Base-by-base conservation (phyloP, 441 rosid species). In the Populus hybrid region DNA sequence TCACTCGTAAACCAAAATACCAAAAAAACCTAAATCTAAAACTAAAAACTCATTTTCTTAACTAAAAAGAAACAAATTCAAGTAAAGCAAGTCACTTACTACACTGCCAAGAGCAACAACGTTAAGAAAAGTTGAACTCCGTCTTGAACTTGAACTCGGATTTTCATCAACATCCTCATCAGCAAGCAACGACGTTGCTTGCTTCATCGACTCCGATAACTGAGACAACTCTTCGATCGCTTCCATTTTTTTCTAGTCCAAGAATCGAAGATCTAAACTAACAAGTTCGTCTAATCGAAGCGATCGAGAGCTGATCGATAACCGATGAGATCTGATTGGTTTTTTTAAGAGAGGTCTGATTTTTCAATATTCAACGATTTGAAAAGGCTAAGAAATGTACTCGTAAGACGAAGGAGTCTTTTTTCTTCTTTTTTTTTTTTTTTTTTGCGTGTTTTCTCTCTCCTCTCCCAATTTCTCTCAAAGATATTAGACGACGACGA, bases 71-170 rank as follows among this genome's bases (percentile, higher is more conserved):
- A 28, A 28, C 30, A 28, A 28, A 28, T 28, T 28, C 30, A 28
- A 28, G 30, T 28, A 28, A 28, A 28, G 30, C 30, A 28, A 28
- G 30, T 28, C 30, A 28, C 30, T 28, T 28, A 28, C 30, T 77
- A 95, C 90, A 88, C 86, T 91, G 84, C 98, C 98, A 12, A 95
- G 83, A 46, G 90, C 92, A 67, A 93, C 88, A 46, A 89, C 97
- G 79, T 91, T 93, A 14, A 95, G 91, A 75, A 91, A 93, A 80
- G 92, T 86, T 19, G 93, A 85, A 14, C 90, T 76, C 42, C 94
- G 95, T 75, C 77, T 86, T 5, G 92, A 85, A 21, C 90, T 84
- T 24, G 90, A 77, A 26, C 91, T 85, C 75, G 83, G 24, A 38
- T 78, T 85, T 69, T 95, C 94, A 69, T 91, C 98, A 59, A 88